Conservation (phyloP, 495 filamentous ascomycete species). For the Staphylotrichum tortipilum region DNA sequence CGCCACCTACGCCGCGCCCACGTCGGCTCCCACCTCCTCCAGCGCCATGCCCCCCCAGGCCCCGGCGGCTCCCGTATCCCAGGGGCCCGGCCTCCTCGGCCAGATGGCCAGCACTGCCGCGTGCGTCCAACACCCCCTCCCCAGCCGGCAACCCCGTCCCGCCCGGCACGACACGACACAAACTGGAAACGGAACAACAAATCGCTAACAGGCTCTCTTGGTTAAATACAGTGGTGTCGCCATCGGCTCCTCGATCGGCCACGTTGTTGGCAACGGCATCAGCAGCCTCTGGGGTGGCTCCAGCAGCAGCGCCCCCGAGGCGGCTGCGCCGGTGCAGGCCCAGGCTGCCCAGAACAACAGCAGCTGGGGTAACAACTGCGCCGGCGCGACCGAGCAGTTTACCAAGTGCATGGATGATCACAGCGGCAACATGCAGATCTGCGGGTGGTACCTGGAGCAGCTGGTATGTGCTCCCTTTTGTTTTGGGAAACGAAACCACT, state of each 20-base stretch:
- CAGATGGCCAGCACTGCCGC: slow-evolving; percentile 84
- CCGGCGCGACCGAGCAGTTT: slow-evolving; percentile 72
- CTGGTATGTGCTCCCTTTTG: slow-evolving; percentile 29
- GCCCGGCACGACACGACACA: no score
- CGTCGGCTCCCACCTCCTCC: slow-evolving; percentile 38
- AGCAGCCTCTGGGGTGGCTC: slow-evolving; percentile 74
- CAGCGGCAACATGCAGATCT: slow-evolving; percentile 86
- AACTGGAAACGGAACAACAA: not conserved
- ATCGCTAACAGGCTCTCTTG: slow-evolving; percentile 10
- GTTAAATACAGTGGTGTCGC: slow-evolving; percentile 68
- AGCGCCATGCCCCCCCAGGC: slow-evolving; percentile 34
- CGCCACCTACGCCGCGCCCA: slow-evolving; percentile 53
- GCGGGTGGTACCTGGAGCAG: slow-evolving; percentile 97
- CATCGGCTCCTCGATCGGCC: slow-evolving; percentile 87
- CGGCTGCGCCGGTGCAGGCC: slow-evolving; percentile 28
- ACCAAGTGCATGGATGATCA: slow-evolving; percentile 94
- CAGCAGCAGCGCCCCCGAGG: slow-evolving; percentile 52
- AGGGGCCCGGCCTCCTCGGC: slow-evolving; percentile 67
- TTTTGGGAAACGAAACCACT: no score
- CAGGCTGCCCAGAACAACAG: slow-evolving; percentile 31
- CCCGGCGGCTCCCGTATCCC: slow-evolving; percentile 27
- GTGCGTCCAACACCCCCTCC: slow-evolving; percentile 42
- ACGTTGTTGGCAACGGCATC: slow-evolving; percentile 87
- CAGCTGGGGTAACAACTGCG: slow-evolving; percentile 61
- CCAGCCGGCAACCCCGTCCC: not conserved